A percentile compares a stretch with the other conserved stretches of the same genome.
These are phyloP conservation scores for Peziza echinospora DNA, from an alignment of 495 filamentous ascomycete genomes.

Conservation along the genomic window DNA sequence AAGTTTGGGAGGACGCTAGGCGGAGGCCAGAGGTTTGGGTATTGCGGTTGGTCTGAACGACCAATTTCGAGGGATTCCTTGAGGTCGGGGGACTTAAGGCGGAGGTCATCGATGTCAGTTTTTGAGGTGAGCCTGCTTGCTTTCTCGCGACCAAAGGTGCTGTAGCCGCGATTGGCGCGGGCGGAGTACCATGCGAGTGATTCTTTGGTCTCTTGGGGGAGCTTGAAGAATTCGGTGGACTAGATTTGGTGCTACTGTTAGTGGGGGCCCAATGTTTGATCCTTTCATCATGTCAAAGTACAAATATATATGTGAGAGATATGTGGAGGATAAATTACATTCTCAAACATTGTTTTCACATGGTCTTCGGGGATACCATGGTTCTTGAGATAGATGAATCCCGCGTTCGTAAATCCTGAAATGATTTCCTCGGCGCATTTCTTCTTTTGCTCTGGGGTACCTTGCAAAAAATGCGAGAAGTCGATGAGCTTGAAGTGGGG, in stretches of 20 bases:
- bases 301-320: no score
- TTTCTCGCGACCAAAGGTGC: slow-evolving; percentile 42
- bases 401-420: slow-evolving; percentile 59
- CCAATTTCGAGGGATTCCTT: slow-evolving; percentile 57
- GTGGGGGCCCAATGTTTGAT: no score
- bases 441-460: slow-evolving; percentile 37
- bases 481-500: slow-evolving; percentile 61
- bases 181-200: slow-evolving; percentile 46
- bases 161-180: slow-evolving; percentile 50
- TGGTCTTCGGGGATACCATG: slow-evolving; percentile 43
- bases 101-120: slow-evolving; percentile 27
- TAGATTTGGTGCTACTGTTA: neutral
- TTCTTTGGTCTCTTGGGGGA: slow-evolving; percentile 49
- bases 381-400: slow-evolving; percentile 78
- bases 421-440: slow-evolving; percentile 49
- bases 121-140: slow-evolving; percentile 23
- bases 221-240: slow-evolving; percentile 51
- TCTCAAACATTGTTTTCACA: slow-evolving; percentile 40
- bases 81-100: slow-evolving; percentile 34
- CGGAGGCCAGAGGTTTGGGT: slow-evolving; percentile 66
- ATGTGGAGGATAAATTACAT: no score
- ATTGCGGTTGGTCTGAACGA: slow-evolving; percentile 25
- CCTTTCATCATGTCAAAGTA: no score
- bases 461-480: slow-evolving; percentile 53
- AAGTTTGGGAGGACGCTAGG: slow-evolving; percentile 43